Percentiles rank a stretch among this genome's conserved stretches.
Conservation (phyloP, 805 yeast genomes). For the Myxozyma nipponensis region DNA sequence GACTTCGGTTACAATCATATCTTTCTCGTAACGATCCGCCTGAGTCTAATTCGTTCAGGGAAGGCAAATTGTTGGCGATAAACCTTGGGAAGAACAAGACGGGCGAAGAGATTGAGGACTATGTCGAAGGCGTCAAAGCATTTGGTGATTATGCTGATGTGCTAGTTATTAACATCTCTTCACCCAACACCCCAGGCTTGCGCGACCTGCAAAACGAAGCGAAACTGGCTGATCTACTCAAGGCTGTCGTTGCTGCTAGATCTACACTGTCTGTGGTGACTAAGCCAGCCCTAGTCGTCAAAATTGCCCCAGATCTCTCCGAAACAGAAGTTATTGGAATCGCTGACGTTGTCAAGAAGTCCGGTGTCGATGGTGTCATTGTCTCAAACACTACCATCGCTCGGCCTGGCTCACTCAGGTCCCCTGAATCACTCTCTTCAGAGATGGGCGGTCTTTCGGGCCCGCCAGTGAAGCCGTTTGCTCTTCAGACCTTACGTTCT, state of each 20-base stretch:
- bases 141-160: conserved; percentile 86
- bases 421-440: conserved; percentile 44
- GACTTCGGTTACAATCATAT: conserved; percentile 49
- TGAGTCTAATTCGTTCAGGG: conserved; percentile 48
- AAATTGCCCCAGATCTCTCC: conserved; percentile 88
- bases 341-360: conserved; percentile 70
- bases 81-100: conserved; percentile 89
- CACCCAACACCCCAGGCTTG: conserved; percentile 95
- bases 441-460: conserved; percentile 92
- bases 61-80: conserved; percentile 66
- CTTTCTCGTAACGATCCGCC: conserved; percentile 19
- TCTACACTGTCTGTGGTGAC: conserved; percentile 44
- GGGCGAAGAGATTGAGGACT: conserved; percentile 87
- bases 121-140: conserved; percentile 74
- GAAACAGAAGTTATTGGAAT: conserved; percentile 78
- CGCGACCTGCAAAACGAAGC: conserved; percentile 78
- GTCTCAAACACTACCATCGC: conserved; percentile 88
- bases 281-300: conserved; percentile 79
- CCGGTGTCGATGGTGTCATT: conserved; percentile 86
- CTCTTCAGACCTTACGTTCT: conserved; percentile 64
- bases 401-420: conserved; percentile 62
- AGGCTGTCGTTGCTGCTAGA: conserved; percentile 62
- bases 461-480: conserved; percentile 76
- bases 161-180: conserved; percentile 83
- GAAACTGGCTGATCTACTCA: conserved; percentile 63